Evolutionary conservation across 78 protist genomes (phyloP).

Genomic region (slime mould (Dictyostelium discoideum)): DNA sequence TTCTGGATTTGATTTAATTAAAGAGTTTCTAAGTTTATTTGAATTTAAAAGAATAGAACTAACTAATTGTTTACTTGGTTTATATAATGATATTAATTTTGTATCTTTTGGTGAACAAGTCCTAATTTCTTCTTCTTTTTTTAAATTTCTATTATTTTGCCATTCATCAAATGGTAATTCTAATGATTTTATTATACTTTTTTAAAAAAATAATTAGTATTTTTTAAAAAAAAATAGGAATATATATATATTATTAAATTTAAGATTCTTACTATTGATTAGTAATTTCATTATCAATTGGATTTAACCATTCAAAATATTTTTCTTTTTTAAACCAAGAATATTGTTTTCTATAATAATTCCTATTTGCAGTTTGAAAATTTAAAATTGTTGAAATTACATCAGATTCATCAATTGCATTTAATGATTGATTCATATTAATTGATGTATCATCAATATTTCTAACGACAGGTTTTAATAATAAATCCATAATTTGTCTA

Average conservation of each 20-base stretch:
- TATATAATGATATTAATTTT: not conserved
- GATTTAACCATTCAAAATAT: constrained; percentile 6
- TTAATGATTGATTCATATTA: not conserved
- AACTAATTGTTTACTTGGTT: not conserved
- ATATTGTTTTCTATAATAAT: constrained; percentile 34
- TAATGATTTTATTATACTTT: not conserved
- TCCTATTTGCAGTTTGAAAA: constrained; percentile 27
- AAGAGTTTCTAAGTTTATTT: not conserved
- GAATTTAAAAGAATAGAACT: not conserved
- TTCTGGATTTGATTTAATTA: not conserved
- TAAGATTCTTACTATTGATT: not conserved
- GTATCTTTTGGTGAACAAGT: not conserved
- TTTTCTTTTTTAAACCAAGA: constrained; percentile 38
- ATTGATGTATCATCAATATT: not conserved
- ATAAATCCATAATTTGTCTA: constrained; percentile 5
- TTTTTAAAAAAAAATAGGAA: too few species aligned
- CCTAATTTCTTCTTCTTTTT: not conserved
- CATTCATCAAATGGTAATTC: not conserved
- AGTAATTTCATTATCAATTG: not conserved
- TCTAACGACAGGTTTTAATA: constrained; percentile 9
- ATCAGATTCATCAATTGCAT: not conserved
- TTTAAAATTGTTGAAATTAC: not conserved
- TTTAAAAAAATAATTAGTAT: too few species aligned
- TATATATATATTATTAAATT: too few species aligned
- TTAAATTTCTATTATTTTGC: not conserved